Base-by-base conservation (phyloP, 2,329 filamentous ascomycete species). In the Fusarium sp. region DNA sequence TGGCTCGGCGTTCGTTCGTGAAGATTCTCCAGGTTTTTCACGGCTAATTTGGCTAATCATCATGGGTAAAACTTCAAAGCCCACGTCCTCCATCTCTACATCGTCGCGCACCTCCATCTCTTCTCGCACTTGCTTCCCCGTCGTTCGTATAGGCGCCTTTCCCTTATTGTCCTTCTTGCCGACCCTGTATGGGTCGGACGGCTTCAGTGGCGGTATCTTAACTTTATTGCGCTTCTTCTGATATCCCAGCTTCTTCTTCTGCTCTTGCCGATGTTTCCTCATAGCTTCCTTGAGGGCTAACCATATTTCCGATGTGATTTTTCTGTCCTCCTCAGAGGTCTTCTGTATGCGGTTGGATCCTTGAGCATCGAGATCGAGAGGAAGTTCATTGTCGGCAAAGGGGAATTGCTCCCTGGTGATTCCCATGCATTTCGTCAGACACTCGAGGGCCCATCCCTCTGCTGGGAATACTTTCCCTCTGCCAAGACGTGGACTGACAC, bases 391-490 rank as follows among this genome's bases (percentile, higher is more conserved):
- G 1, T 6, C 2, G 12, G 56, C 3, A 30, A 61, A 77, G 9
- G 52, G 16, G 33, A 71, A 75, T 32, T 77, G 38, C 28, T 65
- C 23, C 10, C 49, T 53, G 4, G 7, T 35, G 7, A 75, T 68
- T 38, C 44, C 40, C 65, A 77, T 77, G 8, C 35, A 49, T 8
- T 32, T 16, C 40, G 60, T 60, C n/a, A 77, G 50, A 19, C 56
- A 43, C 9, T 56, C 23, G 11, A 77, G 30, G 13, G 46, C 35
- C 16, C 30, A n/a, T 0, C 54, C 5, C 1, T 8, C 23, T 21
- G 43, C 58, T 33, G 16, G 13, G 21, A 47, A 56, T 12, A 23
- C 13, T 12, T n/a, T 23, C 23, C 5, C 37, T 19, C 9, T 42
- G 7, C 15, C 15, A 6, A 37, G 7, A 5, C 1, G 3, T 18